Evolutionary conservation across 176 grass and related monocot species (phyloP).

Genomic region (Areca catechu): DNA sequence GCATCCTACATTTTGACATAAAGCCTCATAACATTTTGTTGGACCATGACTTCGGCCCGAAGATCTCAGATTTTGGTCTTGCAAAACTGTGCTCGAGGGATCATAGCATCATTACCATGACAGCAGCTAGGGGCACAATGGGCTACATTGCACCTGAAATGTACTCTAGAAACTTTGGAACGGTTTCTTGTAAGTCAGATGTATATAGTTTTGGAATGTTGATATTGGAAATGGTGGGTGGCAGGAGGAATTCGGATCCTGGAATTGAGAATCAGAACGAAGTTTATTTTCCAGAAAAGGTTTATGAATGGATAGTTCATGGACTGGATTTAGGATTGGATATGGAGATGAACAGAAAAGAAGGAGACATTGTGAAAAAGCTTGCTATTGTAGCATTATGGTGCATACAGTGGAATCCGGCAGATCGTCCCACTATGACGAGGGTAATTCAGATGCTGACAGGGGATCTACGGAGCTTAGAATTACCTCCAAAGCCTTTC

Average conservation of each 20-base stretch:
- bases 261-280: neutral
- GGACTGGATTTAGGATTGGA: neutral
- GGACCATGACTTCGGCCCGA: conserved; percentile 14
- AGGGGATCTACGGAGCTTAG: neutral
- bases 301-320: neutral
- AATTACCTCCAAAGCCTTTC: conserved; percentile 12
- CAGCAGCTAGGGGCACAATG: conserved; percentile 7
- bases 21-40: conserved; percentile 19
- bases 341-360: no score
- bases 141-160: conserved; percentile 10
- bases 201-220: conserved; percentile 18
- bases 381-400: neutral
- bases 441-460: conserved; percentile 1
- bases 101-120: conserved; percentile 1
- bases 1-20: conserved; percentile 39
- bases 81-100: conserved; percentile 16
- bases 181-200: conserved; percentile 4
- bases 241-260: neutral
- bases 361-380: conserved; percentile 4
- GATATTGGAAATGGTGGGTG: conserved; percentile 8
- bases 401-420: conserved; percentile 10
- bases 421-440: conserved; percentile 5
- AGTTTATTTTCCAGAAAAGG: neutral
- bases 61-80: conserved; percentile 20
- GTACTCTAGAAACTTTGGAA: neutral